Evolutionary conservation across 2,329 filamentous ascomycete genomes (phyloP), one percentile per base, ranked within the genome.

Genomic region (Pleoardoris graminearum): DNA sequence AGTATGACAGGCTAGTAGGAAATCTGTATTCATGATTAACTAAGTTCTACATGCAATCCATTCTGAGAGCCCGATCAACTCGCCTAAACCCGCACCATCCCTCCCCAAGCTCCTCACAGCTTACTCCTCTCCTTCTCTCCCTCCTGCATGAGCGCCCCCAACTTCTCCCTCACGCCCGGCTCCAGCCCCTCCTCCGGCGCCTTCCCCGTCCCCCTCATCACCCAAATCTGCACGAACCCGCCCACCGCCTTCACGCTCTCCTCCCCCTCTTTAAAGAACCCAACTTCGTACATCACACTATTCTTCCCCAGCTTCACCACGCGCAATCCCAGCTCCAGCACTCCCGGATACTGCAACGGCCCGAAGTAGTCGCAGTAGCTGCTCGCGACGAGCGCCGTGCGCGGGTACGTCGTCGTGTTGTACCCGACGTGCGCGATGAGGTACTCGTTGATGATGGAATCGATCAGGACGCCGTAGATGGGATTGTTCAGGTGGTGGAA

Each of bases 401-500:
- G 86, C 2, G 82, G 70, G 2, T 88, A 88, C 4, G 81, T 82
- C 7, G 83, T 82, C 4, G 90, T 92, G 58, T 88, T 76, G 47
- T 95, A 83, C 11, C 82, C 82, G 72, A 90, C 95, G 65, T 89
- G 80, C 46, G 87, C 80, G 56, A 96, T 91, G 16, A 97, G 83
- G 72, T 94, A 97, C 43, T 87, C 82, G 74, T 97, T 97, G 70
- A 96, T 85, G 53, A 96, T 84, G 1, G 90, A 92, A 77, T 97
- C 93, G 72, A 96, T 94, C 51, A 95, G 81, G 57, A 89, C 87
- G 65, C 89, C 89, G 75, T 96, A 96, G 48, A 94, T 82, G 35
- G 86, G 89, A 70, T 96, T 96, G 77, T 96, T 96, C 80, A 96
- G 85, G 71, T 97, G 93, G 55, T 90, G 82, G 74, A 94, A 96